Evolutionary conservation across 306 rosid genomes (phyloP).

Genomic region (Trichosanthes cucumerina): DNA sequence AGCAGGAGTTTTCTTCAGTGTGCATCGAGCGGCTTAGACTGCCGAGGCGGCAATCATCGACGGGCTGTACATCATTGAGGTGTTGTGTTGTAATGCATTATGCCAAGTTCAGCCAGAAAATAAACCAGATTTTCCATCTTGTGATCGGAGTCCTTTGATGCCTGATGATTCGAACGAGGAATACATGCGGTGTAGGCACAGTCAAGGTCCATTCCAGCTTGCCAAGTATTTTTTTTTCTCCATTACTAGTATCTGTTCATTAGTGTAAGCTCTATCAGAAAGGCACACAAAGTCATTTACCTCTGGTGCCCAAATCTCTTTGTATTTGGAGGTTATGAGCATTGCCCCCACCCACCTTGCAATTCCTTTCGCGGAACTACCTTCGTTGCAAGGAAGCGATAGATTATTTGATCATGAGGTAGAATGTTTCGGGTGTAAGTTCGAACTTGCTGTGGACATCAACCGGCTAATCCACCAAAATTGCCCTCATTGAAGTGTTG

Average conservation of each 20-base stretch:
- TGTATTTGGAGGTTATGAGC: slow-evolving; percentile 84
- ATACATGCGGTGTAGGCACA: slow-evolving; percentile 77
- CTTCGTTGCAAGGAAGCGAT: slow-evolving; percentile 54
- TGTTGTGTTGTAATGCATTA: slow-evolving; percentile 58
- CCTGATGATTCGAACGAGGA: slow-evolving; percentile 73
- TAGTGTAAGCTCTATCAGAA: slow-evolving; percentile 66
- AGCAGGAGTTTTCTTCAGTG: slow-evolving; percentile 39
- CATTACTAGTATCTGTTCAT: slow-evolving; percentile 57
- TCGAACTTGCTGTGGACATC: slow-evolving; percentile 69
- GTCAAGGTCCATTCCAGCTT: slow-evolving; percentile 78
- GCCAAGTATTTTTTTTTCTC: slow-evolving; percentile 68
- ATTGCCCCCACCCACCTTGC: slow-evolving; percentile 78
- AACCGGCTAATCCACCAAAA: slow-evolving; percentile 67
- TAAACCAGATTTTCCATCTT: slow-evolving; percentile 50
- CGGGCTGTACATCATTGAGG: slow-evolving; percentile 42
- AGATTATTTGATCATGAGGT: slow-evolving; percentile 67
- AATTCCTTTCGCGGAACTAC: slow-evolving; percentile 52
- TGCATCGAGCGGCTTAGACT: slow-evolving; percentile 68
- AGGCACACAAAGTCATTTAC: slow-evolving; percentile 73
- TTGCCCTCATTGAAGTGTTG: slow-evolving; percentile 68
- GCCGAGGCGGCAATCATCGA: slow-evolving; percentile 91
- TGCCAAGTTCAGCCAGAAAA: slow-evolving; percentile 63
- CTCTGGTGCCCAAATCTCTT: slow-evolving; percentile 94
- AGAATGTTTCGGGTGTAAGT: slow-evolving; percentile 64
- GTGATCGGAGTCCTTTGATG: slow-evolving; percentile 31